phyloP scores from a whole-genome alignment of 2,329 filamentous ascomycete species.

The Talaromyces sp. region DNA sequence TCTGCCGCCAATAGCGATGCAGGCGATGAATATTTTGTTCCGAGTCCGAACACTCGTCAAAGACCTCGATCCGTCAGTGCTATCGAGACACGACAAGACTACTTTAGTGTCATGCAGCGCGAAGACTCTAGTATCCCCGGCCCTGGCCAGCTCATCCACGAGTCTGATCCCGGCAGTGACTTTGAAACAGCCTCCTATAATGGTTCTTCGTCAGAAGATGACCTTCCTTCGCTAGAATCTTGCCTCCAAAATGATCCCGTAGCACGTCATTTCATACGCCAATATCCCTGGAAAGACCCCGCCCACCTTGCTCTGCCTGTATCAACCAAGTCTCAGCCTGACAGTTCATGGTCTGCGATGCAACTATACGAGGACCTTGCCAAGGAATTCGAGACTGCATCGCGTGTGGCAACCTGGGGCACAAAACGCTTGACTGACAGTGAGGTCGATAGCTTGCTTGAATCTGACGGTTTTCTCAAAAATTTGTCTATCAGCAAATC shows the following conservation, averaged over 20 bases:
- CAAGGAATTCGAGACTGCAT: conserved; percentile 48
- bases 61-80: conserved; percentile 40
- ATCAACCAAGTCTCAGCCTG: conserved; percentile 39
- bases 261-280: conserved; percentile 31
- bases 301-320: conserved; percentile 23
- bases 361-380: conserved; percentile 45
- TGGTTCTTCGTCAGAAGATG: conserved; percentile 15
- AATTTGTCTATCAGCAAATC: conserved; percentile 33
- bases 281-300: conserved; percentile 46
- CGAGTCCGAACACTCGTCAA: conserved; percentile 15
- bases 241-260: conserved; percentile 23
- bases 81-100: conserved; percentile 30
- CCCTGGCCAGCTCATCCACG: conserved; percentile 44
- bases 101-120: conserved; percentile 24
- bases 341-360: conserved; percentile 51
- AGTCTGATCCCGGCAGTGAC: conserved; percentile 34
- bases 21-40: conserved; percentile 22
- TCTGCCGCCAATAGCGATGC: conserved; percentile 41
- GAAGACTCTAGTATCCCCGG: conserved; percentile 43
- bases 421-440: conserved; percentile 46
- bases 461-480: conserved; percentile 39
- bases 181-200: conserved; percentile 20
- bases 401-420: conserved; percentile 51
- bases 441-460: conserved; percentile 44
- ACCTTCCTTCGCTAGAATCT: conserved; percentile 18